Evolutionary conservation across 495 filamentous ascomycete species (phyloP), one percentile per base, ranked within the genome.

Genomic region (Hypoxylon crocopeplum): DNA sequence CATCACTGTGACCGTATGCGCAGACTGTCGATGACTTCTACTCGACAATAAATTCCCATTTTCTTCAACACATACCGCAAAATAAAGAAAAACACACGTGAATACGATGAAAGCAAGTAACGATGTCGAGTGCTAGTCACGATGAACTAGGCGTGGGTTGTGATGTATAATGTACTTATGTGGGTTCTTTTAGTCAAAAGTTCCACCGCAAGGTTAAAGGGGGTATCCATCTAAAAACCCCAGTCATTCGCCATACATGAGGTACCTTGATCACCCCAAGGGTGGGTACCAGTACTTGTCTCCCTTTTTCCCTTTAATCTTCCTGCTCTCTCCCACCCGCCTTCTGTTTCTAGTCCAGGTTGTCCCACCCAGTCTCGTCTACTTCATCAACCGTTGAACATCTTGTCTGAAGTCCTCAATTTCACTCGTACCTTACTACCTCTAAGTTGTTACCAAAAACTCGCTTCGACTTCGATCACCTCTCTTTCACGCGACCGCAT

Each of bases 251-350:
- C 50, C 49, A 46, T 62, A 33, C 44, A 24, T 34, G 12, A 7
- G 32, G 32, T 34, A 34, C 32, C 32, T 56, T 12, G 61, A 64
- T 49, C 61, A 52, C 38, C 48, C 50, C 52, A 57, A 51, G 46
- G 55, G 55, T 64, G 61, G 61, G 61, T 64, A 64, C 61, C 55
- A 34, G 61, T 64, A 64, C 61, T 51, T 64, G 44, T 51, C 55
- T 56, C 49, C 55, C 8, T 64, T 64, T 64, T 59, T 64, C 55
- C 61, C 61, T 64, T 64, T 64, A 64, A 64, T 64, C 61, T 51
- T 58, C 55, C 56, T 47, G 16, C 49, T 25, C 45, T 56, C 30
- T 39, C 61, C 60, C 60, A 59, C 55, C 46, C 34, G 55, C 55
- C 50, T 59, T 64, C 61, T 59, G 45, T 59, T 64, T 56, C 61